A percentile compares a stretch with the other conserved stretches of the same genome.
Evolutionary conservation across 1,284 basidiomycete species (phyloP).

Genomic region (Inonotus obliquus): DNA sequence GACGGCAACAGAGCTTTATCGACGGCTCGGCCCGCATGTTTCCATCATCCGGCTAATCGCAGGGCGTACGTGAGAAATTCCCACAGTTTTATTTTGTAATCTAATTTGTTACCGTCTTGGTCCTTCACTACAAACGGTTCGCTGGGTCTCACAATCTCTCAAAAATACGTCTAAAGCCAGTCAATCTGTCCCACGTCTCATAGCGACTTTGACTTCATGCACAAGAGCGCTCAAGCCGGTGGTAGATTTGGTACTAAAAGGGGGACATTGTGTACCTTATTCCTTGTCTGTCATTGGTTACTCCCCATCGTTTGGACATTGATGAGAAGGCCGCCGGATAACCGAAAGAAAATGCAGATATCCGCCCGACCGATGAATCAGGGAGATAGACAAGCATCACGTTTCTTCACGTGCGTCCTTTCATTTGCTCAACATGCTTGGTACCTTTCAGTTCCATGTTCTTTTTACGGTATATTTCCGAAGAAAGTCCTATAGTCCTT

Average conservation of each 20-base stretch:
- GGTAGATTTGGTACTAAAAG: background rate
- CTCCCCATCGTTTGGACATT: background rate
- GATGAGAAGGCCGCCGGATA: background rate
- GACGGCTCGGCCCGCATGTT: conserved; percentile 9
- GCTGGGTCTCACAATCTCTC: background rate
- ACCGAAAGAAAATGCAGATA: background rate
- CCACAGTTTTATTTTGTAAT: background rate
- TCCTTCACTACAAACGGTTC: background rate
- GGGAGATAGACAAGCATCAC: background rate
- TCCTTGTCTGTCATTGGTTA: background rate
- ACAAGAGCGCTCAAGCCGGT: background rate
- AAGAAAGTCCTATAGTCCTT: too few species aligned
- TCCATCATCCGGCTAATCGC: background rate
- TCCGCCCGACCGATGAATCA: background rate
- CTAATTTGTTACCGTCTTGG: background rate
- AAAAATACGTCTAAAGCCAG: background rate
- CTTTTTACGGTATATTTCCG: too few species aligned
- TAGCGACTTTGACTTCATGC: background rate
- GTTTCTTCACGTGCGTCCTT: background rate
- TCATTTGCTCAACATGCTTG: background rate
- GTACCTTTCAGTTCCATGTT: background rate
- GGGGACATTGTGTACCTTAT: background rate
- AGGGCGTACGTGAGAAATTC: conserved; percentile 8
- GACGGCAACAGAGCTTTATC: conserved; percentile 10
- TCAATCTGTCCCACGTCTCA: background rate